These are phyloP conservation scores for Calonectria leucothoes DNA, from an alignment of 2,329 filamentous ascomycete genomes.

Conservation along the genomic window DNA sequence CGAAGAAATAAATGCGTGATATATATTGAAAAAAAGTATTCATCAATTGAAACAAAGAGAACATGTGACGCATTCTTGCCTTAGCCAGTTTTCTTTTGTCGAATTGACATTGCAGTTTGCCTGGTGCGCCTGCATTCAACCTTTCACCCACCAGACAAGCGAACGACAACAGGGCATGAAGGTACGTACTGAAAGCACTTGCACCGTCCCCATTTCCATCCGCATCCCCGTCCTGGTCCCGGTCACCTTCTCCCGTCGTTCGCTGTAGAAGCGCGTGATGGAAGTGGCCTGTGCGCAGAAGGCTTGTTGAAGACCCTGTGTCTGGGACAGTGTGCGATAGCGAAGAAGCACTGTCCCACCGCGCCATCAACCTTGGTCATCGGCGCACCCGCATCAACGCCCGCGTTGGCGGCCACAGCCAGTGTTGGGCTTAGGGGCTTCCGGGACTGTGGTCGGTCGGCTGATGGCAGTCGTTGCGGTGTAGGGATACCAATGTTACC, in stretches of 20 bases:
- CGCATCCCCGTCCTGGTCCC: neutral
- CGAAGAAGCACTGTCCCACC: slow-evolving; percentile 14
- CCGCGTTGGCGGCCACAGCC: neutral
- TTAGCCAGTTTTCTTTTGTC: neutral
- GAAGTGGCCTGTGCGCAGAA: slow-evolving; percentile 16
- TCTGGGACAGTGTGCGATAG: slow-evolving; percentile 15
- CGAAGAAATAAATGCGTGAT: neutral
- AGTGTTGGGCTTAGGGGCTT: neutral
- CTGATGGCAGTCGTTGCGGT: slow-evolving; percentile 12
- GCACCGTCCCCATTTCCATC: neutral
- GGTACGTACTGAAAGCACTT: neutral
- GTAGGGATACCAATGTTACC: slow-evolving; percentile 19
- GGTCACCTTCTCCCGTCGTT: slow-evolving; percentile 5
- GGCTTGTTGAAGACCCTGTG: slow-evolving; percentile 16
- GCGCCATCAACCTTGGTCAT: slow-evolving; percentile 3
- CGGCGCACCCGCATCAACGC: slow-evolving; percentile 7
- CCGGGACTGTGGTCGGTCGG: neutral
- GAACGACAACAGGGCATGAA: neutral
- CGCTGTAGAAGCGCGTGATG: neutral
- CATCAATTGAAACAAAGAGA: neutral
- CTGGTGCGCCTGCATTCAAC: neutral
- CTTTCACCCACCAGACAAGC: neutral
- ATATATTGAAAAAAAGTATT: no score
- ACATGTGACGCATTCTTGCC: neutral
- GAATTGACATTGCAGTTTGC: neutral